These are phyloP conservation scores for Medicago truncatula DNA, from an alignment of 306 rosid genomes.

Conservation along the genomic window DNA sequence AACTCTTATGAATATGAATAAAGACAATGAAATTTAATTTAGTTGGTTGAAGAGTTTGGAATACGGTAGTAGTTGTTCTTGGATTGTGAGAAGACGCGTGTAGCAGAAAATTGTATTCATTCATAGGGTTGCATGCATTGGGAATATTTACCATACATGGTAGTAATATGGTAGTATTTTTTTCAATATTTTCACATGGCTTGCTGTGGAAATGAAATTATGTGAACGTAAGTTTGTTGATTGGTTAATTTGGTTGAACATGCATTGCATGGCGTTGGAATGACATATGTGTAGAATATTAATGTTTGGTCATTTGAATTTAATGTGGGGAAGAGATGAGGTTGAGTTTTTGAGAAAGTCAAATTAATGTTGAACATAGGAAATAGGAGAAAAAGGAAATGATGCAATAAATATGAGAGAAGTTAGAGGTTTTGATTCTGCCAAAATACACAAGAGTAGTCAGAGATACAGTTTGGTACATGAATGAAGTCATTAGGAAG, in stretches of 20 bases:
- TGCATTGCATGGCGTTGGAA: slow-evolving; percentile 5
- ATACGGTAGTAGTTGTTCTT: not conserved
- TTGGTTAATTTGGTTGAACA: not conserved
- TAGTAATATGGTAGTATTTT: too few relatives aligned
- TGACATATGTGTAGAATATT: not conserved
- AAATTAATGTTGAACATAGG: slow-evolving; percentile 33
- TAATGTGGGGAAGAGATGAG: slow-evolving; percentile 38
- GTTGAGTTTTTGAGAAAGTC: slow-evolving; percentile 23
- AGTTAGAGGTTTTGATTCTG: not conserved
- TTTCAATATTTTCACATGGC: not conserved
- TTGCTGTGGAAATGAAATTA: not conserved
- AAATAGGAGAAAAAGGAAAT: slow-evolving; percentile 17
- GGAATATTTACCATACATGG: not conserved
- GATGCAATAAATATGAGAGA: not conserved
- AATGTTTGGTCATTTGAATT: slow-evolving; percentile 35
- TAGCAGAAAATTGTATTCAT: not conserved
- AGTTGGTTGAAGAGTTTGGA: slow-evolving; percentile 8
- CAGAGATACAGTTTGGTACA: not conserved
- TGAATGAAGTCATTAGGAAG: slow-evolving; percentile 40
- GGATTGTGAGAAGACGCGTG: slow-evolving; percentile 20
- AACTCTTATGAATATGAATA: not conserved
- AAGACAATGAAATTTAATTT: not conserved
- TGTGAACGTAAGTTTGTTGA: not conserved
- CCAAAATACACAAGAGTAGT: not conserved
- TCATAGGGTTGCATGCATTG: slow-evolving; percentile 3